Evolutionary conservation across 768 basidiomycete species (phyloP), one percentile per base, ranked within the genome.

Genomic region (Epithele typhae): DNA sequence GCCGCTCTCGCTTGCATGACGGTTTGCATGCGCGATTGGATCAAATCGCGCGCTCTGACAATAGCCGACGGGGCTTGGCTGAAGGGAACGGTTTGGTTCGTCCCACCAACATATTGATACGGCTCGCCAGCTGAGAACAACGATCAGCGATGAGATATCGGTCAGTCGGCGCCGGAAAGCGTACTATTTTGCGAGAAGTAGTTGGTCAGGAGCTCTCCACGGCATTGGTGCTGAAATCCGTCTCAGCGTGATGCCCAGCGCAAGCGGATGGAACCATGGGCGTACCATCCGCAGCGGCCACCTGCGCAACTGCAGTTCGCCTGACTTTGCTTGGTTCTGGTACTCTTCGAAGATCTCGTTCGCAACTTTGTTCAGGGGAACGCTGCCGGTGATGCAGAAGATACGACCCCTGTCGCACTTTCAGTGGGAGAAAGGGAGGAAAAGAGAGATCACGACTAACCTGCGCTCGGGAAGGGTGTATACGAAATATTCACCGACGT

Each of bases 51-150:
- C 15, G 88, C 85, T 25, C 68, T 65, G 21, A 66, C 56, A 19
- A 90, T 83, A 5, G 83, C 82, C 4, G 61, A 55, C 3, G 86
- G 78, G 0, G 84, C 81, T 25, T 66, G 49, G 30, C 74, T 63
- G 57, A 84, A 83, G 4, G 87, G 75, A 5, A 85, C 73, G 0
- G 88, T 90, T 50, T 86, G 81, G 22, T 70, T 82, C 15, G 85
- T 78, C 19, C 84, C 85, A 4, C 85, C 88, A 32, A 90, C 81
- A 59, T 90, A 90, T 87, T 90, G 46, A 55, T 91, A 91, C n/a
- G 86, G 82, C 57, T 79, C 82, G 24, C 88, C 88, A 45, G 84
- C 88, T 91, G 39, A 36, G 8, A 19, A 14, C 8, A 30, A 30
- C 27, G 14, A 30, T 7, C 7, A 7, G 27, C 27, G 3, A 39